These are phyloP conservation scores for Beauveria pseudobassiana DNA, from an alignment of 2,329 filamentous ascomycete genomes.

Conservation along the genomic window DNA sequence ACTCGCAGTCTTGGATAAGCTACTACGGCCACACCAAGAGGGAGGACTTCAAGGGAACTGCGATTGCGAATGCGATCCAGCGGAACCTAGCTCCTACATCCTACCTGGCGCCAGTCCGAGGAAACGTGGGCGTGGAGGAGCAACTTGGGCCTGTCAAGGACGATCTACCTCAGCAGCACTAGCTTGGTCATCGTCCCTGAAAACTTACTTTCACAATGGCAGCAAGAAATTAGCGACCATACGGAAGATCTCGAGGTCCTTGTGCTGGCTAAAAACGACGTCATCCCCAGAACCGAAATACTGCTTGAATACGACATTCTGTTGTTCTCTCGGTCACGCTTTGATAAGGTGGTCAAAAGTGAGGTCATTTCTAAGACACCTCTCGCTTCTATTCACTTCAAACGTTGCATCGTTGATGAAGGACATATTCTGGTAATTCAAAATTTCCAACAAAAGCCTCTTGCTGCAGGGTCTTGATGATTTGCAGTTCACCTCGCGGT, in stretches of 20 bases:
- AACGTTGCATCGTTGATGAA: slow-evolving; percentile 86
- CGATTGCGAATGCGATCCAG: slow-evolving; percentile 49
- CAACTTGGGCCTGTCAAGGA: slow-evolving; percentile 28
- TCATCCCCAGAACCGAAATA: slow-evolving; percentile 48
- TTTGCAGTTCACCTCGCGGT: slow-evolving; percentile 63
- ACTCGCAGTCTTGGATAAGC: slow-evolving; percentile 62
- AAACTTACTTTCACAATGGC: slow-evolving; percentile 82
- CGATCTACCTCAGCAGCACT: slow-evolving; percentile 56
- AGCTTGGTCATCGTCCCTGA: slow-evolving; percentile 76
- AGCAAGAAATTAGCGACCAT: slow-evolving; percentile 72
- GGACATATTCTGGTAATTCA: slow-evolving; percentile 72
- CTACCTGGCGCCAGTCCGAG: slow-evolving; percentile 36
- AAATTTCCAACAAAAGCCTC: slow-evolving; percentile 46
- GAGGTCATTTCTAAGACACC: slow-evolving; percentile 41
- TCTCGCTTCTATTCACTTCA: slow-evolving; percentile 68
- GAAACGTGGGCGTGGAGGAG: slow-evolving; percentile 15
- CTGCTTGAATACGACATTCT: slow-evolving; percentile 67
- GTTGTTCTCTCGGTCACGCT: slow-evolving; percentile 65
- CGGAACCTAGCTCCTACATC: slow-evolving; percentile 53
- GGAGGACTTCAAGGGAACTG: slow-evolving; percentile 41
- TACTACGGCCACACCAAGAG: slow-evolving; percentile 48
- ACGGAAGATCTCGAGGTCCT: slow-evolving; percentile 59
- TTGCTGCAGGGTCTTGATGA: slow-evolving; percentile 43
- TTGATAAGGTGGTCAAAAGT: slow-evolving; percentile 51
- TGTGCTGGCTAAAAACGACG: slow-evolving; percentile 46